A percentile compares a stretch with the other conserved stretches of the same genome.
phyloP scores from a whole-genome alignment of 371 early-diverging fungal species.

The Mortierella sp. region DNA sequence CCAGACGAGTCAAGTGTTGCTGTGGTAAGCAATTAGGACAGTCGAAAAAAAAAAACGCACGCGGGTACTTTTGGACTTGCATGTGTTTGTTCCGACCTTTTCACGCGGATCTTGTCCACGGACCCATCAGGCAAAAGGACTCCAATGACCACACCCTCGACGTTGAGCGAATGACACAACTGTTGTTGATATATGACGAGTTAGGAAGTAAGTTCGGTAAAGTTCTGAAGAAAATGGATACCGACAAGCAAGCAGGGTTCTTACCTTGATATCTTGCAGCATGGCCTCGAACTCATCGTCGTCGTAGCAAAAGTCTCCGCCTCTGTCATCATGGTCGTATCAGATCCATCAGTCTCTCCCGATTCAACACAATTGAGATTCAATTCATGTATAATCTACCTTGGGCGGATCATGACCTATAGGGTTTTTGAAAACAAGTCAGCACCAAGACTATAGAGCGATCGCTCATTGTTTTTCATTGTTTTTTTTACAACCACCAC shows the following conservation, averaged over 20 bases:
- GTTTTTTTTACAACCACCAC: too few relatives aligned
- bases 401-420: constrained; percentile 71
- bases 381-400: constrained; percentile 34
- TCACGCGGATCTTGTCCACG: constrained; percentile 58
- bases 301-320: constrained; percentile 70
- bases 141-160: constrained; percentile 70
- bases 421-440: background rate
- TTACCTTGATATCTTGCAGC: constrained; percentile 59
- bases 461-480: background rate
- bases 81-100: constrained; percentile 26
- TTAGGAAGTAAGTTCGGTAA: background rate
- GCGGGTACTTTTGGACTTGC: too few relatives aligned
- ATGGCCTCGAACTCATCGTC: constrained; percentile 68
- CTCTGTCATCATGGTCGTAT: constrained; percentile 31
- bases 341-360: background rate
- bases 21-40: too few relatives aligned
- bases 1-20: too few relatives aligned
- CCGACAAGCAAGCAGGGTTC: too few relatives aligned
- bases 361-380: too few relatives aligned
- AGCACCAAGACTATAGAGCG: background rate
- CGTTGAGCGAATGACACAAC: constrained; percentile 56
- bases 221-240: too few relatives aligned
- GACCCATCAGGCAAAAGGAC: constrained; percentile 61
- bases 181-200: background rate
- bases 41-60: too few relatives aligned